Base-by-base conservation (phyloP, 164 flowering plant species). In the Malania oleifera region DNA sequence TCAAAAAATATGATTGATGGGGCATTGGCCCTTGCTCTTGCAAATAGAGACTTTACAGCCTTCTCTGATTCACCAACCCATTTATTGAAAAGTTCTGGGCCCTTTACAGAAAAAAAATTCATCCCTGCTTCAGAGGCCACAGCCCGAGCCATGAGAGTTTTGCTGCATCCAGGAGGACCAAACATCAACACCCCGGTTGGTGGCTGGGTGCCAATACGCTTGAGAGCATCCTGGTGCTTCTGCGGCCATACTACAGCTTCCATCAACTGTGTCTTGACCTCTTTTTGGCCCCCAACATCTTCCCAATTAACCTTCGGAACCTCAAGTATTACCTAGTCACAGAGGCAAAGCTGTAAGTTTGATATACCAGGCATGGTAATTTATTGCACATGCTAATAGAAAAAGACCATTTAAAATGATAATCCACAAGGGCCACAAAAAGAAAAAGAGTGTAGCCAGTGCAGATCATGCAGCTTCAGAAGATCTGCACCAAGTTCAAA, bases 21-120 rank as follows among this genome's bases (percentile, higher is more conserved):
- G 46, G 96, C 92, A 85, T 87, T 87, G 28, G 87, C 91, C 72
- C 90, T 79, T 27, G 99, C 99, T 69, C 85, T 95, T 22, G 85
- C 84, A 77, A 95, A 95, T 25, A 95, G 68, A 29, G 96, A 81
- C 72, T 77, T 80, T 10, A 95, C 96, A 56, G 96, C 96, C 77
- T 90, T 90, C 80, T 95, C 99, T 14, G 99, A 88, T 80, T 95
- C 99, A 69, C 99, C 99, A 65, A 95, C 99, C 97, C 97, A 95
- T 79, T 91, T 91, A 73, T 91, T 91, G 67, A 83, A 89, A 40
- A 95, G 88, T 63, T 95, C 96, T 19, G 97, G 99, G 35, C 99
- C 99, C 75, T 95, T 88, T 17, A 95, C 97, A 45, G 99, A 85
- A 59, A 91, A 82, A 65, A 90, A 93, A 68, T 93, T 93, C 37